Base-by-base conservation (phyloP, 2,329 filamentous ascomycete species). In the Lecanicillium sp. region DNA sequence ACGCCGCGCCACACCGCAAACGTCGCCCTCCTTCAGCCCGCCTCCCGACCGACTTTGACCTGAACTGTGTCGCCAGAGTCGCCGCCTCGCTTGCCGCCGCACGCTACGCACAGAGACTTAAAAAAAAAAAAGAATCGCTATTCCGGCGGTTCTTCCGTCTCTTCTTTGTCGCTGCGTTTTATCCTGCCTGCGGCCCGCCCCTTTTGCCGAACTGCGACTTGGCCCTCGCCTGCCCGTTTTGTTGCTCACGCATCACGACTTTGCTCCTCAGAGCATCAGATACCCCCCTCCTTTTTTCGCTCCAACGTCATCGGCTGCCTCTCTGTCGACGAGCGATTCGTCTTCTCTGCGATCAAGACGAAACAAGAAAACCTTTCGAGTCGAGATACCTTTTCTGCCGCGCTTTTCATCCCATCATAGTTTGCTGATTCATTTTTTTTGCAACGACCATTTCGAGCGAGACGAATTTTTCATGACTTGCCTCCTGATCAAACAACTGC, bases 391-490 rank as follows among this genome's bases (percentile, higher is more conserved):
- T 30, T 4, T n/a, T 24, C 24, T 39, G 44, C 35, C 12, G 23
- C 4, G 23, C 4, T 11, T 12, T 21, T n/a, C n/a, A 12, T 29
- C 42, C 15, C 4, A 8, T 14, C 12, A 8, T 15, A 19, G 19
- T 46, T 19, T 32, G 3, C 26, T 27, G 20, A 23, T 20, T 32
- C 27, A 14, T 32, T n/a, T 39, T 30, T 46, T n/a, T 32, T 32
- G n/a, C n/a, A 12, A 46, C 44, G 44, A 46, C 41, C n/a, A 15
- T 15, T 46, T 46, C 35, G 35, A 39, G 36, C 44, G 44, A 46
- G 33, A 46, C 44, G 44, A 46, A 15, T 46, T 46, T n/a, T 46
- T 39, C 26, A 46, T 46, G 44, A 46, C 44, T 29, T 17, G 20
- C 44, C 19, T 39, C 44, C 26, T 46, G 26, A 46, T 38, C 44